These are phyloP conservation scores for Diaporthe sp. DNA, from an alignment of 2,329 filamentous ascomycete genomes.

Conservation along the genomic window DNA sequence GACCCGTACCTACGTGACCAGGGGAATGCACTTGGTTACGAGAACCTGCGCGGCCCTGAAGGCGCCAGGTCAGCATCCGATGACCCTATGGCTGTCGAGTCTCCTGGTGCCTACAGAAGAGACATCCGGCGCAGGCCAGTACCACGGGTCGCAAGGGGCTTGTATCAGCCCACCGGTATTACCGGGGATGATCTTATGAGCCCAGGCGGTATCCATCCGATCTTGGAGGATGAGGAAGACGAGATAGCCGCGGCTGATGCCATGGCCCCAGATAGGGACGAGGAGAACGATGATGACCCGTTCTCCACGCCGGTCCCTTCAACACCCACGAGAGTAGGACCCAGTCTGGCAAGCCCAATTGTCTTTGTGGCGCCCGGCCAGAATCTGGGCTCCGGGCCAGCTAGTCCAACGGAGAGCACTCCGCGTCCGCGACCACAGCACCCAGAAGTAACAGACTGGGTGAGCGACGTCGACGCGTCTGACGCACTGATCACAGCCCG, in stretches of 20 bases:
- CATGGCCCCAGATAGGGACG: constrained; percentile 41
- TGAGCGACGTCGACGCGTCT: constrained; percentile 66
- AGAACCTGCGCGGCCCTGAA: constrained; percentile 56
- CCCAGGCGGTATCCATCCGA: constrained; percentile 66
- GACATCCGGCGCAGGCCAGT: constrained; percentile 46
- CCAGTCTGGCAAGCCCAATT: constrained; percentile 41
- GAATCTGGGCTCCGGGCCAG: constrained; percentile 47
- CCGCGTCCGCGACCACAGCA: constrained; percentile 50
- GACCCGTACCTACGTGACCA: constrained; percentile 56
- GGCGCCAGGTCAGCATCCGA: constrained; percentile 47
- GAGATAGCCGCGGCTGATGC: constrained; percentile 48
- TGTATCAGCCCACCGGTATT: constrained; percentile 51
- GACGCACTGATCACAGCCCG: constrained; percentile 63
- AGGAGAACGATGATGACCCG: constrained; percentile 54
- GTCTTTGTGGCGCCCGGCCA: constrained; percentile 52
- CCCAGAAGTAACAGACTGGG: constrained; percentile 70
- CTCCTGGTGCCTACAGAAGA: constrained; percentile 36
- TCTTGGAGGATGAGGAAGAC: constrained; percentile 71
- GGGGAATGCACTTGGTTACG: constrained; percentile 61
- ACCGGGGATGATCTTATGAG: constrained; percentile 39
- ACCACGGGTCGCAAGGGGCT: constrained; percentile 49
- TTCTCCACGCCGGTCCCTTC: constrained; percentile 59
- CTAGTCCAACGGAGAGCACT: constrained; percentile 32
- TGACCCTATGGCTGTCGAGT: constrained; percentile 45
- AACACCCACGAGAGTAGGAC: constrained; percentile 40